Evolutionary conservation across 345 rosid genomes (phyloP), one percentile per base, ranked within the genome.

Genomic region (Corchorus capsularis): DNA sequence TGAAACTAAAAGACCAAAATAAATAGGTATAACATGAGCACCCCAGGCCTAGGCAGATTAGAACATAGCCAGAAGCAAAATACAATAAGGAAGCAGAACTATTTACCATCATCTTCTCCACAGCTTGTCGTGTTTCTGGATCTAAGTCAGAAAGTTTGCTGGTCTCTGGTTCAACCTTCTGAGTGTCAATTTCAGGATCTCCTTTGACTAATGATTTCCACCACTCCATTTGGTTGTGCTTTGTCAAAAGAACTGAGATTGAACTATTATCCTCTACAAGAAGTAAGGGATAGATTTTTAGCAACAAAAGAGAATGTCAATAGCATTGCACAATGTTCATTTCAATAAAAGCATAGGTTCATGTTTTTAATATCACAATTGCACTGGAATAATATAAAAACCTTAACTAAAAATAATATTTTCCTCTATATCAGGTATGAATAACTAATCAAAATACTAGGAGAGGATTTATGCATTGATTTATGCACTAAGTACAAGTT

Each of bases 71-170:
- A 27, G 57, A 62, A 37, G 13, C 62, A 10, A 16, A 55, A 68
- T 6, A 10, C 39, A 61, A 71, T 22, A 41, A 15, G 19, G 53
- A n/a, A 37, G 39, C 34, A 64, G 17, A 35, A 60, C 59, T 34
- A 60, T 45, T 72, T 90, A 92, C 99, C 98, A 93, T 88, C 99
- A 91, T 91, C 83, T 94, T 94, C 81, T 94, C 99, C 57, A 93
- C 93, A 34, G 91, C 83, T 34, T 81, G 85, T 19, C 98, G 82
- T 32, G 93, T 89, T 78, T 95, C 97, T 2, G 91, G 88, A 78
- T 95, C 99, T 15, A 93, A 85, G 86, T 95, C 98, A 62, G 89
- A 77, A 6, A 95, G 77, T 74, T 89, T 93, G 88, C 96, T 95
- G 76, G 69, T 92, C 85, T 93, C 98, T 49, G 94, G 98, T 73